These are phyloP conservation scores for Albizia julibrissin DNA, from an alignment of 306 rosid species.

Conservation along the genomic window DNA sequence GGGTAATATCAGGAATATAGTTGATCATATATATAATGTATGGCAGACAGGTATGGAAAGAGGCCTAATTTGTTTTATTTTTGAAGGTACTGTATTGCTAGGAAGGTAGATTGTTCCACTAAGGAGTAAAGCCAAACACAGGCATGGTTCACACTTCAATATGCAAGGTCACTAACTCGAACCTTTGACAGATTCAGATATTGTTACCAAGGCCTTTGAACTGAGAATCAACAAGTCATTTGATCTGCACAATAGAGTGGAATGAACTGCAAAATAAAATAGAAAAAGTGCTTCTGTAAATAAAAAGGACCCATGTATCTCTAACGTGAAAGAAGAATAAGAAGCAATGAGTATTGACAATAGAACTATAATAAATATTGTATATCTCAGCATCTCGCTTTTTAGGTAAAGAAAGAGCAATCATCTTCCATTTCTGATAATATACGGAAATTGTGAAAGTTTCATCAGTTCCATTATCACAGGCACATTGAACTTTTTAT, in stretches of 20 bases:
- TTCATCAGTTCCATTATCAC: not conserved
- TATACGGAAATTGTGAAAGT: not conserved
- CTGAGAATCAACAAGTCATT: not conserved
- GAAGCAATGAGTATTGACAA: not conserved
- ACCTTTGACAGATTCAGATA: not conserved
- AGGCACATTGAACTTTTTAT: not conserved
- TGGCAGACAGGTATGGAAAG: not conserved
- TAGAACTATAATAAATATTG: not conserved
- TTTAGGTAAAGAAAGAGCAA: not conserved
- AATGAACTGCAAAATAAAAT: not conserved
- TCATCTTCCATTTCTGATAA: not conserved
- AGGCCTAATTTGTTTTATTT: not conserved
- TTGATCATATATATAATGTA: not conserved
- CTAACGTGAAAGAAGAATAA: not conserved
- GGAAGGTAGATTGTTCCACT: not conserved
- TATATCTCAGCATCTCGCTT: not conserved
- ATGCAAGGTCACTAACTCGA: not conserved
- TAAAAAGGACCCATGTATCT: not conserved
- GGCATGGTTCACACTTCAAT: not conserved
- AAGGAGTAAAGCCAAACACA: not conserved
- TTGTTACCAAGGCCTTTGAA: not conserved
- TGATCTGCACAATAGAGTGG: not conserved
- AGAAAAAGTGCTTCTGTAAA: not conserved
- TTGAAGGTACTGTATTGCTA: not conserved
- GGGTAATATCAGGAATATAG: not conserved